Percentiles rank a stretch among this genome's conserved stretches.
Evolutionary conservation across 176 grass and related monocot species (phyloP).

Genomic region (Coix lacrymajobi): DNA sequence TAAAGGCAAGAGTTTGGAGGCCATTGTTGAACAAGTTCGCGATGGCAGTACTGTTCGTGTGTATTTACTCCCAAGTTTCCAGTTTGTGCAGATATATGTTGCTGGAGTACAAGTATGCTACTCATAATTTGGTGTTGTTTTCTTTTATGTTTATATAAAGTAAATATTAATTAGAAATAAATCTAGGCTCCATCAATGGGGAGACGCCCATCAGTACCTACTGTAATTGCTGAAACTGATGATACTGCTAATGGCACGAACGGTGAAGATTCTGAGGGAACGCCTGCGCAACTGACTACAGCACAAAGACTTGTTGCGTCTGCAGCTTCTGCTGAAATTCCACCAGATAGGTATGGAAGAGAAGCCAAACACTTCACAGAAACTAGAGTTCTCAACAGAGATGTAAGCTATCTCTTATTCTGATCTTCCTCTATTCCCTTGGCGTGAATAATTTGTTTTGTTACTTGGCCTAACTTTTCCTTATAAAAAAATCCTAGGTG

Average conservation of each 20-base stretch:
- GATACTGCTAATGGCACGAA: constrained; percentile 43
- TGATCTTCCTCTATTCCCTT: neutral
- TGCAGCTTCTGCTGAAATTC: constrained; percentile 51
- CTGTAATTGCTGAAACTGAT: constrained; percentile 39
- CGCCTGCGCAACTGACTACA: constrained; percentile 58
- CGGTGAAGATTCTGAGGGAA: constrained; percentile 53
- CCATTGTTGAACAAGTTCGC: constrained; percentile 88
- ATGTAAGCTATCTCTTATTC: constrained; percentile 48
- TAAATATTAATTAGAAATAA: constrained; percentile 16
- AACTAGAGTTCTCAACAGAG: constrained; percentile 81
- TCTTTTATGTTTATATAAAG: neutral
- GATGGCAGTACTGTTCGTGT: constrained; percentile 92
- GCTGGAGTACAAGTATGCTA: constrained; percentile 83
- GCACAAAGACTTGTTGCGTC: constrained; percentile 86
- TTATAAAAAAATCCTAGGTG: constrained; percentile 43
- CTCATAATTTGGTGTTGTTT: constrained; percentile 8
- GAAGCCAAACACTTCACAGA: constrained; percentile 97
- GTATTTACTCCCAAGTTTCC: constrained; percentile 86
- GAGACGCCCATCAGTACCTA: constrained; percentile 51
- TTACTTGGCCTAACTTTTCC: neutral
- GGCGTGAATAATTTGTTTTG: neutral
- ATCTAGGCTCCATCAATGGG: constrained; percentile 89
- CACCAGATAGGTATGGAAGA: constrained; percentile 82
- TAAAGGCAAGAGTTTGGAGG: constrained; percentile 92
- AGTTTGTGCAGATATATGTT: constrained; percentile 95